phyloP scores from a whole-genome alignment of 225 moss, liverwort and hornwort genomes.

The Ulota crispa region DNA sequence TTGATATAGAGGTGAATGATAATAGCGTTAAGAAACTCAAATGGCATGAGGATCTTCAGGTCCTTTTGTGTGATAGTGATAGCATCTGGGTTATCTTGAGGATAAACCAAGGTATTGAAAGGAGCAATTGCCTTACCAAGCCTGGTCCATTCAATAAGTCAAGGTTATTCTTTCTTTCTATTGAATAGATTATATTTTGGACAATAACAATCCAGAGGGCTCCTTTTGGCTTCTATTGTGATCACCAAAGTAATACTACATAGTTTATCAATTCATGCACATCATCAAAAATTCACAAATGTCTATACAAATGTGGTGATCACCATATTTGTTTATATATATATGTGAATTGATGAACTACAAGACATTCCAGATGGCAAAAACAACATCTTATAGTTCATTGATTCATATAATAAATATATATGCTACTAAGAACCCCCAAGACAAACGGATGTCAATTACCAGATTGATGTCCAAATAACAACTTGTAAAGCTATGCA shows the following conservation, averaged over 20 bases:
- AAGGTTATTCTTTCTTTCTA: slow-evolving; percentile 9
- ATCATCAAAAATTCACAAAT: no score
- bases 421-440: slow-evolving; percentile 2
- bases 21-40: slow-evolving; percentile 63
- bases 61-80: slow-evolving; percentile 60
- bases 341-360: not conserved
- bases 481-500: not conserved
- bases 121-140: slow-evolving; percentile 31
- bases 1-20: slow-evolving; percentile 67
- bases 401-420: not conserved
- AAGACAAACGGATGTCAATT: slow-evolving; percentile 6
- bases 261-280: no score
- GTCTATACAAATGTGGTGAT: not conserved
- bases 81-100: slow-evolving; percentile 55
- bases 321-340: not conserved
- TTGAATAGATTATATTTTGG: not conserved
- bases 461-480: slow-evolving; percentile 2
- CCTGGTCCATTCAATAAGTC: slow-evolving; percentile 29
- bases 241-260: not conserved
- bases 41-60: slow-evolving; percentile 51
- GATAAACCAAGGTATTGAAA: slow-evolving; percentile 52
- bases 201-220: not conserved
- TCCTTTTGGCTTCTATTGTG: not conserved
- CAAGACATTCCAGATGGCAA: not conserved
- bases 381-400: not conserved